phyloP scores from a whole-genome alignment of 192 early-diverging fungal genomes.

The Rhizoclosmatium sp. region DNA sequence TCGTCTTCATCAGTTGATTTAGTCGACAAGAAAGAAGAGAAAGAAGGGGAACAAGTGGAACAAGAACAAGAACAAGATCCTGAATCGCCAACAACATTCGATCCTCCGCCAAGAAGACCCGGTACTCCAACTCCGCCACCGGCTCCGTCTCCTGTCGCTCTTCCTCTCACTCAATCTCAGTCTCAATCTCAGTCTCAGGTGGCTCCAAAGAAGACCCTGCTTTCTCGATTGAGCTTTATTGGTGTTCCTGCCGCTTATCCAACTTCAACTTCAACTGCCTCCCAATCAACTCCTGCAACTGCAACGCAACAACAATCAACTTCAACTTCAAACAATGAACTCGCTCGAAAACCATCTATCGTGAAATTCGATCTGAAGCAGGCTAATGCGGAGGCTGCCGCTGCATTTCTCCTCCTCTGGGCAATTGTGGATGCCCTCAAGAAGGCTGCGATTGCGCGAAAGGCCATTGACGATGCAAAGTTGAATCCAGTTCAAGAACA shows the following conservation, averaged over 20 bases:
- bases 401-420: conserved; percentile 18
- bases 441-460: conserved; percentile 21
- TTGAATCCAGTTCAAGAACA: not conserved
- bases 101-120: not conserved
- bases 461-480: not conserved
- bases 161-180: not conserved
- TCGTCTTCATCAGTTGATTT: not conserved
- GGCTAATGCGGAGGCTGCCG: not conserved
- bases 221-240: not conserved
- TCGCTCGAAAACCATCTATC: not conserved
- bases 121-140: not conserved
- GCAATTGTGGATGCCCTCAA: conserved; percentile 27
- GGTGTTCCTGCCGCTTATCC: not conserved
- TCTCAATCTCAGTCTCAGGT: not conserved
- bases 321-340: not conserved
- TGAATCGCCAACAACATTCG: not conserved
- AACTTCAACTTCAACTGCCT: not conserved
- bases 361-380: conserved; percentile 13
- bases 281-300: not conserved
- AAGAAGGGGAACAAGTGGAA: not conserved
- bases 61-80: not conserved
- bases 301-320: not conserved
- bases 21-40: not conserved
- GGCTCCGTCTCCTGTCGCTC: not conserved
- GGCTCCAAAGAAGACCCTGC: not conserved